Evolutionary conservation across 208 protist species (phyloP), one percentile per base, ranked within the genome.

Genomic region (Leishmania guyanensis): DNA sequence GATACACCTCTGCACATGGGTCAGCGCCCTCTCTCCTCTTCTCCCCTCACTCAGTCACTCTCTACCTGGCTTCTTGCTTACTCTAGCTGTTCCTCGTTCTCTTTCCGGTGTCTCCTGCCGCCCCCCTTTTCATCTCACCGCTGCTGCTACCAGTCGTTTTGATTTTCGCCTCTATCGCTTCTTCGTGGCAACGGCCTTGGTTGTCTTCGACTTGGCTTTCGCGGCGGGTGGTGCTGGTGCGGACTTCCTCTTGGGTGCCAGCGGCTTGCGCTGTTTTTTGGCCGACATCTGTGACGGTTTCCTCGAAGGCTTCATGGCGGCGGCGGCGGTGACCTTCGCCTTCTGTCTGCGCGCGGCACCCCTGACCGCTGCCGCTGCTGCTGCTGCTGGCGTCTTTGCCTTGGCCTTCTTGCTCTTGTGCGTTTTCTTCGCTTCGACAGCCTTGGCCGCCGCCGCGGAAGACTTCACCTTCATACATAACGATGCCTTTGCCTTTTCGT

Each of bases 191-290:
- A 54, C n/a, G 26, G 20, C 62, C 48, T 43, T 76, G 53, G 60
- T 65, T 58, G 65, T 73, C 78, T 79, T 86, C 39, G 17, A 33
- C 46, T 8, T 36, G 5, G 69, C 20, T 12, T 64, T 80, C 75
- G 29, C 20, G 17, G 65, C 36, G 65, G 33, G 36, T 17, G 2
- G 65, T 12, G 36, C 36, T 46, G 29, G 64, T 65, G 66, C 33
- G 76, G 79, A 51, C 62, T 50, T 75, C 54, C 65, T 76, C 39
- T 36, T 48, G n/a, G 36, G 3, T 50, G 62, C 8, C 17, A 22
- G 62, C 29, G 62, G 29, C 62, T 36, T 36, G 8, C 6, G 29
- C 9, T 20, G 62, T 4, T 29, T 14, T 10, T 66, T 66, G n/a
- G 29, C 6, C 62, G 4, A 17, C 53, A 17, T 17, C 53, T 2